Base-by-base conservation (phyloP, 805 yeast genomes). In the Yamadazyma tumulicola region DNA sequence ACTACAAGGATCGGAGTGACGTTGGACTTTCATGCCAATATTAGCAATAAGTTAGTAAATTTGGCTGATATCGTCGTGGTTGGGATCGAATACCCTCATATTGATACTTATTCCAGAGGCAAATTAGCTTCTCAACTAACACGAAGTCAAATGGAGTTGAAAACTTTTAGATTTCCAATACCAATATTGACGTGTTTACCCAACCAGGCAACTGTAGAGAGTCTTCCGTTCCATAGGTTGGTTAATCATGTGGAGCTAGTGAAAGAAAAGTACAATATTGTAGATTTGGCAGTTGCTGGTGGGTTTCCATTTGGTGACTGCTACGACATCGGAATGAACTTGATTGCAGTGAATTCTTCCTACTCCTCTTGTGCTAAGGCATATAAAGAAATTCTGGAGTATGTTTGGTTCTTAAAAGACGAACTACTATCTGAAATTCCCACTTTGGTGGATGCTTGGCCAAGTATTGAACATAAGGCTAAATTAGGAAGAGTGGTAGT, bases 241-340 rank as follows among this genome's bases (percentile, higher is more conserved):
- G 22, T 16, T 16, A 14, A 31, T 7, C 7, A 13, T 13, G 34
- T 24, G 7, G 34, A 31, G 11, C 16, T 10, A 11, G 19, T 31
- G 12, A 31, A 17, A 24, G 17, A 6, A 5, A 18, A 32, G 13
- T 25, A 10, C 13, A n/a, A 12, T 4, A 32, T 32, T 4, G 23
- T 12, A 17, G 29, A 32, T 24, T 10, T 32, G 6, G n/a, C 19
- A 4, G 12, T 32, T 4, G 16, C 29, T 6, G 35, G 35, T 6
- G 29, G 35, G 4, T 32, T 32, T 24, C 29, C 35, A 4, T 32
- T 14, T 31, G 34, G 34, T 10, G 34, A 31, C 13, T 31, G 34
- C 14, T 23, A 31, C 19, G 35, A 32, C 26, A 29, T 32, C 9
- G 35, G 35, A 4, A 32, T 32, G 35, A 24, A 25, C 17, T n/a